These are phyloP conservation scores for Fusarium sp. DNA, from an alignment of 2,329 filamentous ascomycete genomes.

Conservation along the genomic window DNA sequence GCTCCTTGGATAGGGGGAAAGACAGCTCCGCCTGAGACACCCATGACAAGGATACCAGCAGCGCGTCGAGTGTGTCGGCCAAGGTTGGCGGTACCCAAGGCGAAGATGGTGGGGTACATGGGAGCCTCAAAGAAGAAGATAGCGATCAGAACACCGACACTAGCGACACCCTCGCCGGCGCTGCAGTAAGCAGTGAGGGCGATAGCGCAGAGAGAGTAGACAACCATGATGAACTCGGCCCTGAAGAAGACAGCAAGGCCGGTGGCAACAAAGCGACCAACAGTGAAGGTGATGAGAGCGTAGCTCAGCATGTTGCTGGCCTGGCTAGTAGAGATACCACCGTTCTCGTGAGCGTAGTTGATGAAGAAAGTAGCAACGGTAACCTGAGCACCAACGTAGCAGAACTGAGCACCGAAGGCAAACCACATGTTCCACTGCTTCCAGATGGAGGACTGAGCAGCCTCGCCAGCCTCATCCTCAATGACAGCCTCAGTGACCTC, in stretches of 20 bases:
- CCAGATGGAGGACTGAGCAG: slow-evolving; percentile 72
- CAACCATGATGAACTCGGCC: slow-evolving; percentile 76
- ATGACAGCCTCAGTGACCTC: slow-evolving; percentile 73
- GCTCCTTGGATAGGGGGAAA: slow-evolving; percentile 45
- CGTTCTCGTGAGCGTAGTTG: slow-evolving; percentile 77
- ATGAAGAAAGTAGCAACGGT: slow-evolving; percentile 78
- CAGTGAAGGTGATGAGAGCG: slow-evolving; percentile 81
- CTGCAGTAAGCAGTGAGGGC: slow-evolving; percentile 69
- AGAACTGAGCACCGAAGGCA: slow-evolving; percentile 82
- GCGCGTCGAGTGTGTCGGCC: slow-evolving; percentile 84
- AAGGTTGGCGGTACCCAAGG: slow-evolving; percentile 80
- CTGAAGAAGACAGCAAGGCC: slow-evolving; percentile 77
- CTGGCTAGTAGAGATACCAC: slow-evolving; percentile 64
- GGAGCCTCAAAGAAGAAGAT: slow-evolving; percentile 85
- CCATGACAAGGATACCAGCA: slow-evolving; percentile 77
- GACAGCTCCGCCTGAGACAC: slow-evolving; percentile 77
- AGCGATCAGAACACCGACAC: slow-evolving; percentile 76
- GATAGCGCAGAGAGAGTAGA: slow-evolving; percentile 74
- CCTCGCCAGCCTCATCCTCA: slow-evolving; percentile 62
- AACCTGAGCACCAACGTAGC: slow-evolving; percentile 81
- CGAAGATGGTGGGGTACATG: slow-evolving; percentile 86
- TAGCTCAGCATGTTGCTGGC: slow-evolving; percentile 78
- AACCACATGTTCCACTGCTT: slow-evolving; percentile 84
- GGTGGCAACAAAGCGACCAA: slow-evolving; percentile 77
- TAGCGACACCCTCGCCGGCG: slow-evolving; percentile 58